These are phyloP conservation scores for Calonectria fujianensis DNA, from an alignment of 2,329 filamentous ascomycete species.

Conservation along the genomic window DNA sequence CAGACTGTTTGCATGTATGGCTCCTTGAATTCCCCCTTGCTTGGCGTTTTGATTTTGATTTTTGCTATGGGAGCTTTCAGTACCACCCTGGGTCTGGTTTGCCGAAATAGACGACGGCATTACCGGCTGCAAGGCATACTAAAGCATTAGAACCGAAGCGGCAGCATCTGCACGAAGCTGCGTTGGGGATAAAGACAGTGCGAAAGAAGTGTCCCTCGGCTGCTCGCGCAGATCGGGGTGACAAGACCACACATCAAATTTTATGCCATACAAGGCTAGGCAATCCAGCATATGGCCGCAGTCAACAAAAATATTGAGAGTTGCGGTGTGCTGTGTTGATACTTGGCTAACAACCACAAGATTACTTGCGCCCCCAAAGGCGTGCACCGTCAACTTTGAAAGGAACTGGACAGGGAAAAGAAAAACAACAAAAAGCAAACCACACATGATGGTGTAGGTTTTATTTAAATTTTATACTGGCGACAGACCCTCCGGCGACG, in stretches of 20 bases:
- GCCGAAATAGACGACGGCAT: neutral
- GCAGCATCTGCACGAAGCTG: neutral
- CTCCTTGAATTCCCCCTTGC: slow-evolving; percentile 41
- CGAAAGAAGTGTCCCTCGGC: neutral
- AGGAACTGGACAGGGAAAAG: slow-evolving; percentile 21
- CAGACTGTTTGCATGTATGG: slow-evolving; percentile 26
- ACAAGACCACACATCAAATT: slow-evolving; percentile 9
- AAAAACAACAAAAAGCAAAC: slow-evolving; percentile 21
- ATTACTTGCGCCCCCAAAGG: slow-evolving; percentile 15
- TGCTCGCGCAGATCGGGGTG: slow-evolving; percentile 28
- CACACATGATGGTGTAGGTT: slow-evolving; percentile 14
- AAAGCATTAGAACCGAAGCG: slow-evolving; percentile 14
- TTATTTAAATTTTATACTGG: slow-evolving; percentile 53
- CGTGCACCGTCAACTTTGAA: slow-evolving; percentile 26
- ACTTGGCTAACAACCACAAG: slow-evolving; percentile 12
- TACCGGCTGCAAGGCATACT: neutral
- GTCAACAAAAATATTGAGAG: neutral
- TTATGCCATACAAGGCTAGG: slow-evolving; percentile 24
- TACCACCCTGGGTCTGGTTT: neutral
- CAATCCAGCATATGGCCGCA: neutral
- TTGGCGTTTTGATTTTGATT: slow-evolving; percentile 44
- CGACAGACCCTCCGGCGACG: slow-evolving; percentile 59
- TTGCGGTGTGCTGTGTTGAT: neutral
- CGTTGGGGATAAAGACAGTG: slow-evolving; percentile 4
- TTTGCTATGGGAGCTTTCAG: slow-evolving; percentile 30